Conservation (phyloP, 768 basidiomycete genomes). For the Rhodotorula babjevae region DNA sequence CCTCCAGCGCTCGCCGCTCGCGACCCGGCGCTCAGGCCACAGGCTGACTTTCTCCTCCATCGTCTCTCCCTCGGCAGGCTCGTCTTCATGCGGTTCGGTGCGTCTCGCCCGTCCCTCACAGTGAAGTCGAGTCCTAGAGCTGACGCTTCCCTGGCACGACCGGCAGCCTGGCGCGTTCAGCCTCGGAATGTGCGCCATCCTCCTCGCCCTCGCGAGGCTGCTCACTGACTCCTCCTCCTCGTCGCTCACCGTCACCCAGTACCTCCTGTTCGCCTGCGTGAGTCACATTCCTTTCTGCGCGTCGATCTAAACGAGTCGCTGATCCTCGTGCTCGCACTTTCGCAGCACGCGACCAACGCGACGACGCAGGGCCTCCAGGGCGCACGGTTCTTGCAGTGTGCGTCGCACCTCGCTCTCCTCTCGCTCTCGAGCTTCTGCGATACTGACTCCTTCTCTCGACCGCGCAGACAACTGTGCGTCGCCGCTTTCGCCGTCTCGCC, state of each 20-base stretch:
- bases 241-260: constrained; percentile 53
- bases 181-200: constrained; percentile 70
- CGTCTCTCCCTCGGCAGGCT: constrained; percentile 45
- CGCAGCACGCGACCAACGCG: constrained; percentile 78
- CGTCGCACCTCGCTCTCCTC: neutral
- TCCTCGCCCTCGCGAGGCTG: neutral
- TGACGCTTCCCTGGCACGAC: no score
- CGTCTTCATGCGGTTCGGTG: constrained; percentile 95
- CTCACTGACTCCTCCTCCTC: constrained; percentile 65
- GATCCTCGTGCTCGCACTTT: neutral
- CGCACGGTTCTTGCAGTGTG: constrained; percentile 57
- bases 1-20: no score
- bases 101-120: neutral
- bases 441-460: neutral
- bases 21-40: no score
- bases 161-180: constrained; percentile 82
- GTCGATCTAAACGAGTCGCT: neutral
- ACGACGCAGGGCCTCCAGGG: constrained; percentile 80
- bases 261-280: constrained; percentile 80
- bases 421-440: neutral
- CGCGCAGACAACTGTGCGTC: constrained; percentile 33
- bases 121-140: neutral
- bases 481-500: no score
- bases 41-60: neutral
- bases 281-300: neutral